Evolutionary conservation across 2,329 filamentous ascomycete genomes (phyloP).

Genomic region (Arthrobotrys iridis): DNA sequence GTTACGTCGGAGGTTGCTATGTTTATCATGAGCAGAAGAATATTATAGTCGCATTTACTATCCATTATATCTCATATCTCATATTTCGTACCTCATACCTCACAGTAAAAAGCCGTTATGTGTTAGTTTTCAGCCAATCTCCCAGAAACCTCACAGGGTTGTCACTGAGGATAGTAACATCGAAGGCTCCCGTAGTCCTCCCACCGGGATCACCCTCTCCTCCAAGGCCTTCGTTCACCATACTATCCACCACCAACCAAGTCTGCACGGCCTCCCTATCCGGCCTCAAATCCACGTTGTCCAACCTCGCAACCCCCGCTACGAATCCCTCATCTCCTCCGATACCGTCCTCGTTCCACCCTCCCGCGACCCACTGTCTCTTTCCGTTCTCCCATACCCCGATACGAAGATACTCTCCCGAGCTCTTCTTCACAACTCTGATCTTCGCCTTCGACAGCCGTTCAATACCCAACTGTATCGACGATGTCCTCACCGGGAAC

Average conservation of each 20-base stretch:
- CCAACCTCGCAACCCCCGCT: slow-evolving; percentile 48
- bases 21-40: no score
- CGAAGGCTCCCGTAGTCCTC: slow-evolving; percentile 16
- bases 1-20: no score
- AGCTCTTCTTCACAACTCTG: slow-evolving; percentile 36
- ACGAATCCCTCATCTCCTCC: slow-evolving; percentile 49
- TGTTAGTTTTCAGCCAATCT: slow-evolving; percentile 37
- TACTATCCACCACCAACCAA: slow-evolving; percentile 51
- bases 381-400: slow-evolving; percentile 51
- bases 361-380: slow-evolving; percentile 36
- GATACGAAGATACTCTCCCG: slow-evolving; percentile 40
- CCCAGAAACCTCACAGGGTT: slow-evolving; percentile 38
- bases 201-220: neutral
- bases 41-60: no score
- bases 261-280: slow-evolving; percentile 47
- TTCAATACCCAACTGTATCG: slow-evolving; percentile 24
- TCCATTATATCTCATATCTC: no score
- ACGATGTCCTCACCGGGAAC: slow-evolving; percentile 30
- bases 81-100: neutral
- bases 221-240: slow-evolving; percentile 50
- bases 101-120: neutral
- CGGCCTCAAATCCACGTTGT: slow-evolving; percentile 47
- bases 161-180: slow-evolving; percentile 50
- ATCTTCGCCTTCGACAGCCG: slow-evolving; percentile 42
- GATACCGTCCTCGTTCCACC: slow-evolving; percentile 39